Evolutionary conservation across 805 yeast species (phyloP).

Genomic region (Nakazawaea wyomingensis): DNA sequence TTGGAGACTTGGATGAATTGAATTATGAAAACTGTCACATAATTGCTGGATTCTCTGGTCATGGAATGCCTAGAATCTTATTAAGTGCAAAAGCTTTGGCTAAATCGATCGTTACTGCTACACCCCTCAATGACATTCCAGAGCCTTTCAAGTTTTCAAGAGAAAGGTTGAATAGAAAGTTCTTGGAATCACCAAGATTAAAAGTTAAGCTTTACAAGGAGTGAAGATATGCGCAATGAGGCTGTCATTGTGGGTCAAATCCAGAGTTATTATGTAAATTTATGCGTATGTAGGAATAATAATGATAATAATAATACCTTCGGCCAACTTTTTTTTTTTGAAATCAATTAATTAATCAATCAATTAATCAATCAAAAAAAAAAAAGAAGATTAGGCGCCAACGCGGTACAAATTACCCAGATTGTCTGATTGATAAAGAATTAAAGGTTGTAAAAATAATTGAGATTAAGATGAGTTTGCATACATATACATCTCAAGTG

Average conservation of each 20-base stretch:
- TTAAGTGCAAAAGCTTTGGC: conserved; percentile 15
- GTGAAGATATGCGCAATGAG: too few relatives aligned
- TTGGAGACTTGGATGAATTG: conserved; percentile 13
- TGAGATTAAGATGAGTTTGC: too few relatives aligned
- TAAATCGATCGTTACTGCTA: conserved; percentile 10
- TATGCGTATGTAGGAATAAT: too few relatives aligned
- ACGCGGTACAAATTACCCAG: not conserved
- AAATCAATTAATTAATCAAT: too few relatives aligned
- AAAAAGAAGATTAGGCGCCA: not conserved
- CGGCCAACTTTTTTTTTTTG: not conserved
- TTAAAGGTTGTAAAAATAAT: too few relatives aligned
- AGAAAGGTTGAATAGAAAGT: conserved; percentile 10
- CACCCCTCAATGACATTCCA: conserved; percentile 14
- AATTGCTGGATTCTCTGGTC: conserved; percentile 17
- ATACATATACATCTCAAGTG: too few relatives aligned
- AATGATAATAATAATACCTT: too few relatives aligned
- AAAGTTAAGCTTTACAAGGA: conserved; percentile 1
- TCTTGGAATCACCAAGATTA: conserved; percentile 23
- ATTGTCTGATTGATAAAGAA: too few relatives aligned
- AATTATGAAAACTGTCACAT: conserved; percentile 10
- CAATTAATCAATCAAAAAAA: not conserved
- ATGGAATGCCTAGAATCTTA: conserved; percentile 17
- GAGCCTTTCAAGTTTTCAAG: conserved; percentile 10
- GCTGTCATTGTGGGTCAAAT: too few relatives aligned
- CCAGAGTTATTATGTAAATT: too few relatives aligned